Evolutionary conservation across 352 stramenopile species (phyloP), one percentile per base, ranked within the genome.

Genomic region (Globisporangium paddicum): DNA sequence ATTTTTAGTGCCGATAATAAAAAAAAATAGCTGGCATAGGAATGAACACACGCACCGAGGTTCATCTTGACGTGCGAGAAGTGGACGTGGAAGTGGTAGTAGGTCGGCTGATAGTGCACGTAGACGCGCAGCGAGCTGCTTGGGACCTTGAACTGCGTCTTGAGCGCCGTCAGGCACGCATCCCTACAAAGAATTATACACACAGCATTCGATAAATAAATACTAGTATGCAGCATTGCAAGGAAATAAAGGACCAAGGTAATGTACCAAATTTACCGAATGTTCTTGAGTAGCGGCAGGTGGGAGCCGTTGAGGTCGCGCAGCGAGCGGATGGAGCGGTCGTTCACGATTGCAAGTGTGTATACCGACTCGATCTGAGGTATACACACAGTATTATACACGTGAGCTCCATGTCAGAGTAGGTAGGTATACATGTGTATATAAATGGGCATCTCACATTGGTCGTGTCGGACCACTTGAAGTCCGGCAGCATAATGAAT

Each of bases 51-150:
- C 56, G 32, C 46, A 89, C 86, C 86, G 55, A 87, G 70, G 11
- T 70, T 79, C 67, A 95, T 84, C 62, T 92, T 92, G 41, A 95
- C 71, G 61, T 95, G 86, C 26, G 79, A 87, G 48, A 95, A 94
- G 51, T 95, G 86, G 16, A 95, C 81, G 55, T 95, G 86, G 50
- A 95, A 75, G 61, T 95, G 86, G 58, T 95, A 95, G 63, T 95
- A 95, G 47, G 86, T 92, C 28, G 86, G 86, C 71, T 93, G 86
- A 51, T 95, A 95, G 72, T 95, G 86, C 60, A 95, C 77, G 62
- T 93, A 95, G 66, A 91, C 72, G 52, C 86, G 84, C 30, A 95
- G 55, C 13, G 72, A 77, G 56, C 71, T 92, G 23, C 60, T 52
- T 0, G 64, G 48, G 2, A 87, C 66, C n/a, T 72, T 71, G 50